A percentile compares a stretch with the other conserved stretches of the same genome.
phyloP scores from a whole-genome alignment of 2,329 filamentous ascomycete species.

The Fusarium sp. region DNA sequence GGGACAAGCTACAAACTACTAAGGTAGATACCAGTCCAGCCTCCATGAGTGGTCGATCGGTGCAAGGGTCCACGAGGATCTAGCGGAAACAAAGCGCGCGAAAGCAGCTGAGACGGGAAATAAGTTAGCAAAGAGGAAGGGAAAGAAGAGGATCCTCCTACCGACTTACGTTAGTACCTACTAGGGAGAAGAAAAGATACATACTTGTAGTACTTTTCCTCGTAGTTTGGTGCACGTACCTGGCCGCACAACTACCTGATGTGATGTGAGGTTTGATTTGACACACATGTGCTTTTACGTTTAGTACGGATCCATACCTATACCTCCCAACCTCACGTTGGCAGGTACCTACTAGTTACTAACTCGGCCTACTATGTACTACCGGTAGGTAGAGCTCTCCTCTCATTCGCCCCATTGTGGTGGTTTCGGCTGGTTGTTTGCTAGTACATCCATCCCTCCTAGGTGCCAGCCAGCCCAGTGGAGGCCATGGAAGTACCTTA shows the following conservation, averaged over 20 bases:
- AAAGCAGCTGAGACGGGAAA: slow-evolving; percentile 14
- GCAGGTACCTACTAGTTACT: not conserved
- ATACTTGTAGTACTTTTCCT: not conserved
- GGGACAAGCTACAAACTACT: slow-evolving; percentile 8
- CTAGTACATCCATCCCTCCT: slow-evolving; percentile 29
- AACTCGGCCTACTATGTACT: not conserved
- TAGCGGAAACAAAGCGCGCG: slow-evolving; percentile 29
- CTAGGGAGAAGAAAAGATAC: slow-evolving; percentile 14
- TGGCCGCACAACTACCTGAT: slow-evolving; percentile 27
- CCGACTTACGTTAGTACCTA: not conserved
- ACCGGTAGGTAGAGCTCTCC: not conserved
- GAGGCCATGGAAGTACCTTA: not conserved
- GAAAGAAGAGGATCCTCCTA: not conserved
- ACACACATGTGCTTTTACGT: slow-evolving; percentile 21
- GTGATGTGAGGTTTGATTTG: slow-evolving; percentile 7
- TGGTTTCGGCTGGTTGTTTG: slow-evolving; percentile 35
- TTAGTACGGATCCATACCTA: slow-evolving; percentile 5
- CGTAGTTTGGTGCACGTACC: slow-evolving; percentile 7
- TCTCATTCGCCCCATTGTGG: slow-evolving; percentile 27
- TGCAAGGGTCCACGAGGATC: slow-evolving; percentile 26
- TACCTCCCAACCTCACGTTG: not conserved
- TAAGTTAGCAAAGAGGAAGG: not conserved
- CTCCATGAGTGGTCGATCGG: slow-evolving; percentile 28
- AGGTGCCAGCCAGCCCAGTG: not conserved
- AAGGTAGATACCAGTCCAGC: not conserved